Evolutionary conservation across 768 basidiomycete genomes (phyloP).

Genomic region (Pseudohyphozyma bogoriensis): DNA sequence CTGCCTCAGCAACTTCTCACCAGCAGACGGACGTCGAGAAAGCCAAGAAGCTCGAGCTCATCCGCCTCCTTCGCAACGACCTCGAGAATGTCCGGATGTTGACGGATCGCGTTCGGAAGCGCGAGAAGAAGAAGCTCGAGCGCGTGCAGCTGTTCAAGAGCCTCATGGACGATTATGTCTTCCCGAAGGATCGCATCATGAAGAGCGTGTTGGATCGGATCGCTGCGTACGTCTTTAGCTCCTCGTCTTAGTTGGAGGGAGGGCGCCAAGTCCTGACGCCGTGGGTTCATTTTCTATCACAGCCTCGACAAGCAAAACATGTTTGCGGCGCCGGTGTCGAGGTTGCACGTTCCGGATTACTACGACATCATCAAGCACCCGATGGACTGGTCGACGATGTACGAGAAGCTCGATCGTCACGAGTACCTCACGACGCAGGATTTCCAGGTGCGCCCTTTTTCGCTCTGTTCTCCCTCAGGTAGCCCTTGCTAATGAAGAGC

Average conservation of each 20-base stretch:
- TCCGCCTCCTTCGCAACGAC: conserved; percentile 62
- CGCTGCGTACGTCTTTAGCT: conserved; percentile 46
- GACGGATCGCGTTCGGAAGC: conserved; percentile 57
- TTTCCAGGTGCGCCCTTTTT: conserved; percentile 45
- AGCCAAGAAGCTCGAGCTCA: conserved; percentile 58
- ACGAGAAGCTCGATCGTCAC: conserved; percentile 77
- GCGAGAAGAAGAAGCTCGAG: conserved; percentile 69
- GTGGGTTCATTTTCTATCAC: conserved; percentile 26
- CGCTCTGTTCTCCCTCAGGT: not conserved
- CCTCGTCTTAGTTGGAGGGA: not conserved
- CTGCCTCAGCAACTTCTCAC: conserved; percentile 54
- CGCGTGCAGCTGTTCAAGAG: conserved; percentile 59
- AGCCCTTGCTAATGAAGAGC: not conserved
- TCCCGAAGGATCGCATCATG: conserved; percentile 55
- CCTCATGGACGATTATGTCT: conserved; percentile 54
- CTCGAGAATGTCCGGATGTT: conserved; percentile 62
- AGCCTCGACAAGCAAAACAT: conserved; percentile 45
- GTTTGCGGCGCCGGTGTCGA: conserved; percentile 70
- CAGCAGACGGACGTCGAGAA: conserved; percentile 73
- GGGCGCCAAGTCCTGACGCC: not conserved
- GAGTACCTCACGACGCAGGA: conserved; percentile 63
- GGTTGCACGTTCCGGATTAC: conserved; percentile 73
- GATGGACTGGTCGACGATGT: conserved; percentile 88
- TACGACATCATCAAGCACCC: conserved; percentile 78
- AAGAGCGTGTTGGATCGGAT: conserved; percentile 61